Evolutionary conservation across 208 protist species (phyloP), one percentile per base, ranked within the genome.

Genomic region (Trypanosoma grayi): DNA sequence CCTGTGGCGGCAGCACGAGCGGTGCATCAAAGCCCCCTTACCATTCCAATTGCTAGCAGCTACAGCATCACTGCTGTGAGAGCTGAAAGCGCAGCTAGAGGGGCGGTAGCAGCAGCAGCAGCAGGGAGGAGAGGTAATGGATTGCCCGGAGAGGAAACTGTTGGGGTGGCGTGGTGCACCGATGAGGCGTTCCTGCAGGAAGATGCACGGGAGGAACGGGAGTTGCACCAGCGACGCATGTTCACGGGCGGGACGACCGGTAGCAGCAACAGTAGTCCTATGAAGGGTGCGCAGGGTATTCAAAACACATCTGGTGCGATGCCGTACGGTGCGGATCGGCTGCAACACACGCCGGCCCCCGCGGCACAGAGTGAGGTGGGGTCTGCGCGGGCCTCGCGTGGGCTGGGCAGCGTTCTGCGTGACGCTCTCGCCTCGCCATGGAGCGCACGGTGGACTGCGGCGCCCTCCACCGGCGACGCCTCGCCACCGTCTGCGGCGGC

Each of bases 1-100:
- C 22, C 78, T 11, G 16, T 78, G 24, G 48, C 66, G 8, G 85
- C 85, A 9, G 60, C 78, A 33, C 73, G 77, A 16, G 85, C 79
- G 2, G 85, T 92, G 25, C 30, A 66, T 70, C 45, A 59, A 66
- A 36, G 57, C 71, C 36, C 77, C 60, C 45, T 73, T 25, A 60
- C 44, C 6, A 51, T 74, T 53, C 34, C 68, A 34, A 44, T 60
- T 34, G 7, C 22, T 47, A 16, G 2, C 33, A 4, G 30, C 33
- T 47, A 47, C 44, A 28, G 10, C 8, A 10, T 10, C 27, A 41
- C 28, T 52, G 16, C 13, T 13, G 1, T n/a, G 5, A 46, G 13
- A 22, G 16, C 10, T 33, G 33, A 37, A 11, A 40, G 44, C 7
- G 2, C 30, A 40, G 31, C 24, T n/a, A 39, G 6, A 44, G 36